A percentile compares a stretch with the other conserved stretches of the same genome.
Conservation (phyloP, 202 grass and related monocot genomes). For the Zizania palustris region DNA sequence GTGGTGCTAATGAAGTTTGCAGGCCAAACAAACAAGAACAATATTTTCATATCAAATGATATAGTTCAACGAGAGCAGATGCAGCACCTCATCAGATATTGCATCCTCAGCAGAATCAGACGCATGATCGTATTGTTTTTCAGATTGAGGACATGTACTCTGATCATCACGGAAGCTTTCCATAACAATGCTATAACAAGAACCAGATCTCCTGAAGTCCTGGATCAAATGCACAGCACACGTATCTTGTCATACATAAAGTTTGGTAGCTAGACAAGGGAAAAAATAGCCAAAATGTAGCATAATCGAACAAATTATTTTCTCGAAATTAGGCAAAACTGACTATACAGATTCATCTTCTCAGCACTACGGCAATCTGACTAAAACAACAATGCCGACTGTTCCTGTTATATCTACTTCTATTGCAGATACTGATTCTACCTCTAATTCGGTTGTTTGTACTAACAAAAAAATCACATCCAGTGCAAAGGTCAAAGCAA, state of each 20-base stretch:
- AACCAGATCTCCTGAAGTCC: not conserved
- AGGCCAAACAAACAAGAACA: not conserved
- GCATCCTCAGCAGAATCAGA: constrained; percentile 43
- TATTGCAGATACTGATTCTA: too few species aligned
- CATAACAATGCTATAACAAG: constrained; percentile 19
- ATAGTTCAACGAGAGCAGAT: not conserved
- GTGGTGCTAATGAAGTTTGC: not conserved
- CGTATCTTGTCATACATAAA: not conserved
- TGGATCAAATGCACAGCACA: constrained; percentile 14
- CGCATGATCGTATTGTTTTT: constrained; percentile 3
- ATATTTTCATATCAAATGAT: not conserved
- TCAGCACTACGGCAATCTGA: too few species aligned
- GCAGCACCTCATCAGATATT: constrained; percentile 52
- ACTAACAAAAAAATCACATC: too few species aligned
- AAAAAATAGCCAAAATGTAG: not conserved
- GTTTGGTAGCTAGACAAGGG: not conserved
- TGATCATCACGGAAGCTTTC: constrained; percentile 19
- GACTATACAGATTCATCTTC: too few species aligned
- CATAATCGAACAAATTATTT: too few species aligned
- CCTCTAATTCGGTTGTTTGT: too few species aligned
- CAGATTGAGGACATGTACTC: not conserved
- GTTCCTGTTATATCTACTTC: too few species aligned
- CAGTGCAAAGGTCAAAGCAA: too few species aligned
- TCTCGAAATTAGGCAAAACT: too few species aligned
- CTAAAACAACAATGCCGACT: too few species aligned